phyloP scores from a whole-genome alignment of 306 rosid genomes.

The Spatholobus suberectus region DNA sequence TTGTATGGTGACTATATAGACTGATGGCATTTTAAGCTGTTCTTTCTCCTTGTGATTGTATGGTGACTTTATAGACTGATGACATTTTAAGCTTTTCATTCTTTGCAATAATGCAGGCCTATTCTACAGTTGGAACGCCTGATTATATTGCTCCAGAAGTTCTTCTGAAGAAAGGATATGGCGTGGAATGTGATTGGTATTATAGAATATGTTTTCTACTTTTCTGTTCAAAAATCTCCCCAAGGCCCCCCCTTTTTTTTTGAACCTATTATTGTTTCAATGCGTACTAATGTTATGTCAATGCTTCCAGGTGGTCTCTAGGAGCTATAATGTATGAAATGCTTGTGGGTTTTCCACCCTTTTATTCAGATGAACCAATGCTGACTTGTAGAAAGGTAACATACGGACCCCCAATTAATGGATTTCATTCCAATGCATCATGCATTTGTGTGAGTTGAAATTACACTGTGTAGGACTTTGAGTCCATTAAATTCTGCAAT shows the following conservation, averaged over 20 bases:
- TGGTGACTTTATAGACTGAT: conserved; percentile 24
- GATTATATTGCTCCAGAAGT: conserved; percentile 96
- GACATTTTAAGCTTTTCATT: conserved; percentile 33
- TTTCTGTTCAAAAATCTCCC: background rate
- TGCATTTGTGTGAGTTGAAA: conserved; percentile 10
- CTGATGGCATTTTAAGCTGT: background rate
- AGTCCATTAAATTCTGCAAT: background rate
- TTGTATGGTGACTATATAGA: conserved; percentile 22
- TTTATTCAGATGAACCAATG: conserved; percentile 89
- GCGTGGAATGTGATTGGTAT: conserved; percentile 92
- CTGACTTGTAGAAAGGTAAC: conserved; percentile 85
- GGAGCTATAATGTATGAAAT: conserved; percentile 96
- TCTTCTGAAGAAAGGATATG: conserved; percentile 82
- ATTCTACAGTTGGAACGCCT: conserved; percentile 92
- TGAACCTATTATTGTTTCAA: conserved; percentile 4
- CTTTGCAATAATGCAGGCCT: conserved; percentile 64
- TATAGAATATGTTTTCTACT: conserved; percentile 3
- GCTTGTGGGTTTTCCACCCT: conserved; percentile 93
- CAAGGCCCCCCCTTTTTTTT: background rate
- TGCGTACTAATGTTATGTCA: conserved; percentile 35
- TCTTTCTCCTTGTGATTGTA: background rate
- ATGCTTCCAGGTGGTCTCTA: conserved; percentile 87
- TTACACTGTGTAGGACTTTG: background rate
- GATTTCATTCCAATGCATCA: conserved; percentile 22
- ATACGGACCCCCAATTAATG: conserved; percentile 26